Evolutionary conservation across 2,329 filamentous ascomycete species (phyloP), one percentile per base, ranked within the genome.

Genomic region (Phialocephala sp.): DNA sequence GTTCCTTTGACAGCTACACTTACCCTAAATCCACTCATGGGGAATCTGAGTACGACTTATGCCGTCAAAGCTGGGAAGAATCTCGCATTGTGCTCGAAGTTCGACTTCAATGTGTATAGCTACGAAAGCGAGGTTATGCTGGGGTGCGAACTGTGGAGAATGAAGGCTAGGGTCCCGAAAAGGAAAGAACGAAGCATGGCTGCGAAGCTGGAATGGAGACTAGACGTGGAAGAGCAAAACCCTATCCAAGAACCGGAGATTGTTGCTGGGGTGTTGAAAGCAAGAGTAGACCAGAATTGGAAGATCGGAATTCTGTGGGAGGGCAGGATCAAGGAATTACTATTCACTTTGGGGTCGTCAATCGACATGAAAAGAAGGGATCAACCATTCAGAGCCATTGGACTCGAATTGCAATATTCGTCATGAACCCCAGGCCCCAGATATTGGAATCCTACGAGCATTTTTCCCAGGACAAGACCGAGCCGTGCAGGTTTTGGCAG

Each of bases 41-140:
- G 95, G 20, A 97, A 92, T 75, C 84, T 99, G 66, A 94, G 91
- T 64, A 92, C 93, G 41, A 97, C 89, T 18, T 99, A 99, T 77
- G 92, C 95, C 0, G 92, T 98, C 57, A 91, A 92, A 74, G 94
- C 94, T 1, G 93, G 93, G 2, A 87, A 87, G 39, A 88, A 93
- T 73, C 87, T 97, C 71, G 91, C 93, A 12, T 85, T 99, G 59
- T 95, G 93, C 69, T 96, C 93, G 24, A 89, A 91, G 59, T 94
- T 98, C 80, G 93, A 96, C 75, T 99, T 99, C 80, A 99, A 99
- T 75, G 91, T 97, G 59, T 98, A 97, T 80, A 97, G 93, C 76
- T 99, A 97, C 81, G 95, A 99, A 81, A 97, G 93, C 76, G 91
- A 95, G 65, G 90, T 97, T 83, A 90, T 93, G 32, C 86, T 98